Conservation (phyloP, 495 filamentous ascomycete genomes). For the Neurospora terricola region DNA sequence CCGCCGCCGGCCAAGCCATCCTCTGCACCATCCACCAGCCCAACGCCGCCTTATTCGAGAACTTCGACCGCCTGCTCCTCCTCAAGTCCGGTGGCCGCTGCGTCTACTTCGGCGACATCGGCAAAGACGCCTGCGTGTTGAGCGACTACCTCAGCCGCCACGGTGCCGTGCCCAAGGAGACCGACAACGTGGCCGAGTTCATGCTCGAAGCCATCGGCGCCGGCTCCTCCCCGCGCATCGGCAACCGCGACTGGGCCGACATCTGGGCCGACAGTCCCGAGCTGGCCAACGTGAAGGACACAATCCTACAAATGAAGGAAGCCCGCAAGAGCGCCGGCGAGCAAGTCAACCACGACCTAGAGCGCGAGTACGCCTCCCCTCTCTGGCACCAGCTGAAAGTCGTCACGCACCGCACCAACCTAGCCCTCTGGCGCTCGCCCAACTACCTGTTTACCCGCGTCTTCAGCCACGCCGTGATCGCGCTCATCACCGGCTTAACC, state of each 20-base stretch:
- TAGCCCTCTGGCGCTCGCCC: conserved; percentile 62
- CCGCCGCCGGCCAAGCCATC: conserved; percentile 75
- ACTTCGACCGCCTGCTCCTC: conserved; percentile 61
- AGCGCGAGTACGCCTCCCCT: conserved; percentile 68
- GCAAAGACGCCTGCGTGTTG: conserved; percentile 37
- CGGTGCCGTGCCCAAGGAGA: conserved; percentile 41
- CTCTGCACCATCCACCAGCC: conserved; percentile 92
- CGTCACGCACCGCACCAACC: conserved; percentile 53
- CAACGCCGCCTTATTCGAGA: conserved; percentile 74
- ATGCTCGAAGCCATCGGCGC: conserved; percentile 85
- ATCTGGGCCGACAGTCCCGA: conserved; percentile 67
- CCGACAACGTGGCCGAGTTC: conserved; percentile 75
- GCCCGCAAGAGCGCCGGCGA: conserved; percentile 38
- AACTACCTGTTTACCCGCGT: conserved; percentile 72
- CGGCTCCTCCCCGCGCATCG: conserved; percentile 60
- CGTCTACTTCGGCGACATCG: conserved; percentile 62
- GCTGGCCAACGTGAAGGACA: conserved; percentile 53
- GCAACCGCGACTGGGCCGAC: conserved; percentile 70
- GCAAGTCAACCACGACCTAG: conserved; percentile 26
- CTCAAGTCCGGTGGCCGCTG: conserved; percentile 58
- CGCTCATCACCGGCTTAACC: conserved; percentile 62
- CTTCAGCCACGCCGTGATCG: conserved; percentile 64
- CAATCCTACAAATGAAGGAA: conserved; percentile 58
- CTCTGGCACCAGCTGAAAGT: conserved; percentile 59
- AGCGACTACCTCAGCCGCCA: conserved; percentile 40